Conservation (phyloP, 1,284 basidiomycete species). For the Neonothopanus nambi region DNA sequence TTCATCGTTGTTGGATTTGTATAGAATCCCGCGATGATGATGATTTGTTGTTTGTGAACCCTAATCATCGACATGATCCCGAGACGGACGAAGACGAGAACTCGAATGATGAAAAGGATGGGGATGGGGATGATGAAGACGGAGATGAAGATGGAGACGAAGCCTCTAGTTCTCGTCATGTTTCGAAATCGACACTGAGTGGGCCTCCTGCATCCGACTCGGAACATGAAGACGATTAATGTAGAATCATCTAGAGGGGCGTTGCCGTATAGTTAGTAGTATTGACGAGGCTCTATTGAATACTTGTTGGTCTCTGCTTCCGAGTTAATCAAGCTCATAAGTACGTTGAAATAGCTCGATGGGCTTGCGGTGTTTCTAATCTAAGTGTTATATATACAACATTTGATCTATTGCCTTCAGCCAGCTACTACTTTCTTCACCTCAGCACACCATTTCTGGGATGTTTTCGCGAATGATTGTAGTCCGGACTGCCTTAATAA, state of each 20-base stretch:
- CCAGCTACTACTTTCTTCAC: too few relatives aligned
- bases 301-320: too few relatives aligned
- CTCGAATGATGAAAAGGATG: background rate
- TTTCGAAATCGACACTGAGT: background rate
- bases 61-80: slow-evolving; percentile 35
- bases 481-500: too few relatives aligned
- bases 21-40: slow-evolving; percentile 27
- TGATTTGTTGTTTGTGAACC: slow-evolving; percentile 43
- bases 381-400: too few relatives aligned
- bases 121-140: background rate
- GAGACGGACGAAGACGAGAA: slow-evolving; percentile 1
- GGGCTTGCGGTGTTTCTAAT: too few relatives aligned
- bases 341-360: too few relatives aligned
- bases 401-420: too few relatives aligned
- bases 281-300: too few relatives aligned
- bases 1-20: slow-evolving; percentile 1
- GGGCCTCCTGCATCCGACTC: slow-evolving; percentile 1
- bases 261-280: too few relatives aligned
- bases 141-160: background rate
- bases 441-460: too few relatives aligned
- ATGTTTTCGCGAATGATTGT: background rate
- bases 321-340: too few relatives aligned
- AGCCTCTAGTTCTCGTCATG: background rate
- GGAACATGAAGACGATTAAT: background rate
- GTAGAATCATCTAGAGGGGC: too few relatives aligned